Percentiles rank a stretch among this genome's conserved stretches.
These are phyloP conservation scores for Lotmaria passim DNA, from an alignment of 208 protist genomes.

Conservation along the genomic window DNA sequence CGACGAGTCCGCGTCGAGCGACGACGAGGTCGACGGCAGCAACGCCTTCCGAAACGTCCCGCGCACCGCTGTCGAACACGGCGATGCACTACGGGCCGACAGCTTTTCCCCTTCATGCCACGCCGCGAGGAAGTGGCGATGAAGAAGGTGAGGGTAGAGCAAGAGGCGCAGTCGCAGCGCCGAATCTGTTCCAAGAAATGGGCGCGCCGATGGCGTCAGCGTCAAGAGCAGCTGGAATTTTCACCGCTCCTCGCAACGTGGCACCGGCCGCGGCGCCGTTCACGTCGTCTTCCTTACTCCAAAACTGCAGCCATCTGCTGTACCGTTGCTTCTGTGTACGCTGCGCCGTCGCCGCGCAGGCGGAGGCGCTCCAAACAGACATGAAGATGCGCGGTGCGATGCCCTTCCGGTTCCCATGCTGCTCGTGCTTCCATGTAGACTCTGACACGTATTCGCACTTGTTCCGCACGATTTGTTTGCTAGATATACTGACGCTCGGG, in stretches of 20 bases:
- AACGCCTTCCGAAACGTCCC: too few species aligned
- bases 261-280: background rate
- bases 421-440: conserved; percentile 40
- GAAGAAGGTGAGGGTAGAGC: too few species aligned
- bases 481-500: conserved; percentile 58
- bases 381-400: conserved; percentile 37
- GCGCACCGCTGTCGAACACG: too few species aligned
- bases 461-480: conserved; percentile 42
- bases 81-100: too few species aligned
- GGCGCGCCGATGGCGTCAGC: too few species aligned
- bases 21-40: too few species aligned
- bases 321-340: conserved; percentile 65
- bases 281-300: background rate
- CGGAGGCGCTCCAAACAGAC: conserved; percentile 54
- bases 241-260: background rate
- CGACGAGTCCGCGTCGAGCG: too few species aligned
- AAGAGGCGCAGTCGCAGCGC: too few species aligned
- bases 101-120: too few species aligned
- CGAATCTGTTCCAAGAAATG: too few species aligned
- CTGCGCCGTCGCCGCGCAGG: conserved; percentile 68
- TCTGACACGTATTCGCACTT: conserved; percentile 29
- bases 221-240: background rate
- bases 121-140: too few species aligned
- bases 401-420: conserved; percentile 40
- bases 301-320: conserved; percentile 36